Conservation (phyloP, 2,329 filamentous ascomycete species). For the Beauveria caledonica region DNA sequence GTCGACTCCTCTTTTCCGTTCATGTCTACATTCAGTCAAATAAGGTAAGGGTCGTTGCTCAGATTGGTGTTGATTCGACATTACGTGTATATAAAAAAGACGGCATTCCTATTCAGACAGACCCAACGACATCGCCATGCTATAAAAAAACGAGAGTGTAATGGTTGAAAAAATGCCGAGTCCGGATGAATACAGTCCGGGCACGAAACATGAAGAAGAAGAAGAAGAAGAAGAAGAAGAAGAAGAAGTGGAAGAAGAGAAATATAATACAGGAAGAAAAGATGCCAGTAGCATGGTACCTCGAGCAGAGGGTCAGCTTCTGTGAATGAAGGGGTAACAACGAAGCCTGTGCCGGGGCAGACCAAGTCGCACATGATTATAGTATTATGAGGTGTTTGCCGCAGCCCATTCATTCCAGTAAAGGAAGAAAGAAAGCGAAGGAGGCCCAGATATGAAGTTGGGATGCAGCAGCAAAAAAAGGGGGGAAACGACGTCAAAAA, state of each 20-base stretch:
- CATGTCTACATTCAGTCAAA: neutral
- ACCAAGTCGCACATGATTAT: slow-evolving; percentile 5
- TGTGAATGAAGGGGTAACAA: neutral
- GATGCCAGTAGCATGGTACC: neutral
- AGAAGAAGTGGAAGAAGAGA: neutral
- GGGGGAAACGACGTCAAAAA: neutral
- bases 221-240: slow-evolving; percentile 3
- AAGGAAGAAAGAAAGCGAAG: slow-evolving; percentile 9
- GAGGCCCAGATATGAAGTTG: slow-evolving; percentile 4
- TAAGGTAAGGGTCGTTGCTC: neutral
- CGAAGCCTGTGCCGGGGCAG: neutral
- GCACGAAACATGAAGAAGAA: neutral
- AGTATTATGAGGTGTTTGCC: slow-evolving; percentile 5
- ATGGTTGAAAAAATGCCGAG: neutral
- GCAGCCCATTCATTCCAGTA: neutral
- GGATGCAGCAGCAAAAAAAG: slow-evolving; percentile 13
- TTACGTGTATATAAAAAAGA: neutral
- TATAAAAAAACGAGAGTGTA: slow-evolving; percentile 10
- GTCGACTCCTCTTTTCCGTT: neutral
- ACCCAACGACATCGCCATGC: slow-evolving; percentile 8
- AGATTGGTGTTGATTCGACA: neutral
- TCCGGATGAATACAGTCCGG: neutral
- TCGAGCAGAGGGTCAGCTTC: neutral
- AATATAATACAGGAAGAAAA: slow-evolving; percentile 7
- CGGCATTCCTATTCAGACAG: slow-evolving; percentile 6